Evolutionary conservation across 306 rosid species (phyloP).

Genomic region (Cicer pinnatifidum): DNA sequence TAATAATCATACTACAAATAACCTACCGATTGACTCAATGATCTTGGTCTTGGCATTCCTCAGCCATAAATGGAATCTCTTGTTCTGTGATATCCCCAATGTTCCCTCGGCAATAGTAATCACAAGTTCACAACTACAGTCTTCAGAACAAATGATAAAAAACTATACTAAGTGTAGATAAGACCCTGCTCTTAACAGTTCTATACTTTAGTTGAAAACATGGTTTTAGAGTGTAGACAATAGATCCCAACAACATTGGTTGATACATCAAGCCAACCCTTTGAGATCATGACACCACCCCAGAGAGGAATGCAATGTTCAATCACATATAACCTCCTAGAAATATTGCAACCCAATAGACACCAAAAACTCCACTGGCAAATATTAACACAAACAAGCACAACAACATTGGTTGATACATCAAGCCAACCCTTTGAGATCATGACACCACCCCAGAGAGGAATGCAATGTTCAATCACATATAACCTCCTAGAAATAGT

Average conservation of each 20-base stretch:
- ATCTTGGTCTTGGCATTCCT: neutral
- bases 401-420: constrained; percentile 20
- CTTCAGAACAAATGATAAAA: neutral
- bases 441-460: neutral
- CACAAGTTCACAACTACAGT: neutral
- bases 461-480: neutral
- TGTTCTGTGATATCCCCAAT: neutral
- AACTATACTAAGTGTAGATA: neutral
- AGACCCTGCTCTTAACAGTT: constrained; percentile 1
- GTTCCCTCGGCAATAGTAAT: constrained; percentile 2
- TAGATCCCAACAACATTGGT: constrained; percentile 4
- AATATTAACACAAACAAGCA: constrained; percentile 9
- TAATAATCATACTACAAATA: neutral
- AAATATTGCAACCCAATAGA: constrained; percentile 30
- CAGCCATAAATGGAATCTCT: constrained; percentile 5
- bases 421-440: neutral
- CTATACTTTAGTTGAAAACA: neutral
- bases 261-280: constrained; percentile 2
- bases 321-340: neutral
- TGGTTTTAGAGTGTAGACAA: constrained; percentile 14
- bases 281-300: neutral
- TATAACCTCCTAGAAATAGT: constrained; percentile 22
- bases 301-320: neutral
- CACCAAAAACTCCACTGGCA: constrained; percentile 11
- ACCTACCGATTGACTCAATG: constrained; percentile 6